Percentiles rank a stretch among this genome's conserved stretches.
phyloP scores from a whole-genome alignment of 345 rosid genomes.

The Pistacia vera region DNA sequence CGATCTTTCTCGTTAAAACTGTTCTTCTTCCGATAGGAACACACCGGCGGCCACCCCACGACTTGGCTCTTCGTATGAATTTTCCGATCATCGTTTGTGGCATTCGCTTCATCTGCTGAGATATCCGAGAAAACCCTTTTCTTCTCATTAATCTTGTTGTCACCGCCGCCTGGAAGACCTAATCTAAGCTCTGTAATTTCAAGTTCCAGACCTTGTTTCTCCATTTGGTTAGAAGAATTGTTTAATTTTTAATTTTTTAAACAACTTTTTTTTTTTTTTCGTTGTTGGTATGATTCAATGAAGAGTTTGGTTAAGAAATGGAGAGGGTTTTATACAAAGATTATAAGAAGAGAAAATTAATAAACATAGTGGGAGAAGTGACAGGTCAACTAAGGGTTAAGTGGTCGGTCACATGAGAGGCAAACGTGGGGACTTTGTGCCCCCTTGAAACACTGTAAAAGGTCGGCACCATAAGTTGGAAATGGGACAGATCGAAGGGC shows the following conservation, averaged over 20 bases:
- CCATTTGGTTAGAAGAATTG: slow-evolving; percentile 31
- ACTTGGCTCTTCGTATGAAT: slow-evolving; percentile 54
- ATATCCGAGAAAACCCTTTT: slow-evolving; percentile 80
- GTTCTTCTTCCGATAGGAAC: slow-evolving; percentile 74
- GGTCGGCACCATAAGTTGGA: slow-evolving; percentile 49
- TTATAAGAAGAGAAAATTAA: not conserved
- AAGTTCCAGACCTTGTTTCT: slow-evolving; percentile 53
- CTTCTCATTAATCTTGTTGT: slow-evolving; percentile 43
- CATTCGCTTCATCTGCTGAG: slow-evolving; percentile 29
- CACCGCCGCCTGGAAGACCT: slow-evolving; percentile 61
- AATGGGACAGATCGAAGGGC: slow-evolving; percentile 49
- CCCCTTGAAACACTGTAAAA: slow-evolving; percentile 28
- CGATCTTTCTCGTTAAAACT: slow-evolving; percentile 41
- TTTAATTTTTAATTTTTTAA: not conserved
- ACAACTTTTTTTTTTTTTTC: not conserved
- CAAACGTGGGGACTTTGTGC: slow-evolving; percentile 51
- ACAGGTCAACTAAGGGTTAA: slow-evolving; percentile 42
- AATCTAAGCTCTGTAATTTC: slow-evolving; percentile 89
- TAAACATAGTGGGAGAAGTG: slow-evolving; percentile 45
- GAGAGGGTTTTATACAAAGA: slow-evolving; percentile 7
- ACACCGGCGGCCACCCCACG: slow-evolving; percentile 98
- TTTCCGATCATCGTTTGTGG: slow-evolving; percentile 27
- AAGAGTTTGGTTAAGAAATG: not conserved
- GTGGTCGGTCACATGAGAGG: slow-evolving; percentile 81
- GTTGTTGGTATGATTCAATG: not conserved